Evolutionary conservation across 169 alveolate genomes (phyloP).

Genomic region (Theileria annulata): DNA sequence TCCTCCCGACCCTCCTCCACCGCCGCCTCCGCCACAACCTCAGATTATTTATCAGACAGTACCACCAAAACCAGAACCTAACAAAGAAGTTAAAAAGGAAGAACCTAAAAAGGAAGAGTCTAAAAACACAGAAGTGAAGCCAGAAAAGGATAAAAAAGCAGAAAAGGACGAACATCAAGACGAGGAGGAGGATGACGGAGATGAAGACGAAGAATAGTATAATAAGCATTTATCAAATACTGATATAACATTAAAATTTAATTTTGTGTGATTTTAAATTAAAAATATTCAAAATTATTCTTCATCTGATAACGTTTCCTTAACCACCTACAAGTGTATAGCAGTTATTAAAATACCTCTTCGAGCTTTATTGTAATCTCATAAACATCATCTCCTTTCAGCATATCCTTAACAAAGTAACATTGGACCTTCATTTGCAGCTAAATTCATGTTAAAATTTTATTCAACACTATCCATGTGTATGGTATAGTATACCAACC

Average conservation of each 20-base stretch:
- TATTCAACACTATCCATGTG: neutral
- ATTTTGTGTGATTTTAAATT: neutral
- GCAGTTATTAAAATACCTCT: constrained; percentile 46
- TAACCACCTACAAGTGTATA: constrained; percentile 20
- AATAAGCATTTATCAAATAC: neutral
- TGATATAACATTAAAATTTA: neutral
- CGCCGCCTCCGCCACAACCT: constrained; percentile 53
- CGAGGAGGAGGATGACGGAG: constrained; percentile 16
- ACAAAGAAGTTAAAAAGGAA: constrained; percentile 7
- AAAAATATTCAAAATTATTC: neutral
- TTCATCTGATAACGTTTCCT: constrained; percentile 44
- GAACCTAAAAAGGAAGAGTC: constrained; percentile 8
- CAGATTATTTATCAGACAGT: neutral
- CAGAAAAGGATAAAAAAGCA: neutral
- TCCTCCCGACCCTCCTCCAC: constrained; percentile 56
- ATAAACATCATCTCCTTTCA: constrained; percentile 74
- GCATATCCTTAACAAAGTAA: constrained; percentile 78
- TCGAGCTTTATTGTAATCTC: constrained; percentile 70
- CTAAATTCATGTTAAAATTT: constrained; percentile 27
- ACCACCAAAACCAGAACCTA: constrained; percentile 3
- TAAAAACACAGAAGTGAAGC: constrained; percentile 1
- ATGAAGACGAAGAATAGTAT: constrained; percentile 10
- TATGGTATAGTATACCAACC: constrained; percentile 27
- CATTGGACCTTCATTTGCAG: constrained; percentile 75
- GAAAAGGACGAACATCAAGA: constrained; percentile 23